Conservation (phyloP, 176 grass and related monocot species). For the Urochloa ruziziensis region DNA sequence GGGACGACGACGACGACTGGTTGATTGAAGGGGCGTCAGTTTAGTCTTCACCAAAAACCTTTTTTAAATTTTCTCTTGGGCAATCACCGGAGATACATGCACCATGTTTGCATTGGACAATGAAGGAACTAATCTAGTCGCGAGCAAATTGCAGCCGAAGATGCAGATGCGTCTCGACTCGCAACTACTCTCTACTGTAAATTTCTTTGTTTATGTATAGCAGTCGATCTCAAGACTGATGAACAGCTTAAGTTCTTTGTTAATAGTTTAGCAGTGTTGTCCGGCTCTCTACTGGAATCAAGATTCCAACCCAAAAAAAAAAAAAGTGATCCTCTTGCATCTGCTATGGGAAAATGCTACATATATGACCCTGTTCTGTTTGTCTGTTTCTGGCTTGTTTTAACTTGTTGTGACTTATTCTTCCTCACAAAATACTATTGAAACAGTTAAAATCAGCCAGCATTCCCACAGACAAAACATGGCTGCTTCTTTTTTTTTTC, state of each 20-base stretch:
- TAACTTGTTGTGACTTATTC: too few relatives aligned
- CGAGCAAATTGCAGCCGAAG: background rate
- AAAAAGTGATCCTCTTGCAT: background rate
- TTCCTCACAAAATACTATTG: too few relatives aligned
- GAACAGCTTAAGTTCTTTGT: background rate
- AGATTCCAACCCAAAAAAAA: background rate
- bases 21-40: background rate
- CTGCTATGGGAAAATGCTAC: background rate
- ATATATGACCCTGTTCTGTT: too few relatives aligned
- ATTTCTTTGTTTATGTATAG: background rate
- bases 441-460: too few relatives aligned
- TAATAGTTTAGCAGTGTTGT: background rate
- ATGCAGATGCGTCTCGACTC: background rate
- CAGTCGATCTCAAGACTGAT: background rate
- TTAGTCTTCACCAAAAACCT: slow-evolving; percentile 17
- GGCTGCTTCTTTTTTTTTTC: background rate
- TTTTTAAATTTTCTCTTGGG: background rate
- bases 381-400: too few relatives aligned
- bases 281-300: slow-evolving; percentile 5
- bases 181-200: background rate
- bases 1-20: background rate
- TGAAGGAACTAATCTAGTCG: background rate
- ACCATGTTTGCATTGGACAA: background rate
- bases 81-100: background rate
- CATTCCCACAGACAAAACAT: too few relatives aligned